These are phyloP conservation scores for Trichosporon asahii DNA, from an alignment of 1,284 basidiomycete species.

Conservation along the genomic window DNA sequence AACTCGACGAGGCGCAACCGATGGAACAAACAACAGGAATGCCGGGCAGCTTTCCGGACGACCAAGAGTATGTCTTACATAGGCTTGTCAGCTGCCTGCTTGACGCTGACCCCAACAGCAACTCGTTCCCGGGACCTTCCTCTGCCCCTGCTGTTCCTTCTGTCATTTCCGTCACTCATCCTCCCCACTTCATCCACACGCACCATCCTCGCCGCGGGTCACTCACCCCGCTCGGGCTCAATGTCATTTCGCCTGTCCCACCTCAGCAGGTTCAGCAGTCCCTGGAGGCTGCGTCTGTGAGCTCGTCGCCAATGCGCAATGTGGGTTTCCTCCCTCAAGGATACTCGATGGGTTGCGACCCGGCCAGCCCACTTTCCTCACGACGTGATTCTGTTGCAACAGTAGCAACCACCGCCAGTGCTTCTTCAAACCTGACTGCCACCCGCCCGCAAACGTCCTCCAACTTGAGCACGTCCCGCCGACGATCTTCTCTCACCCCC, in stretches of 20 bases:
- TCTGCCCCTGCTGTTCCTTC: slow-evolving; percentile 48
- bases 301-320: slow-evolving; percentile 28
- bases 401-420: slow-evolving; percentile 25
- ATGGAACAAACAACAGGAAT: not conserved
- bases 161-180: slow-evolving; percentile 45
- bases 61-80: not conserved
- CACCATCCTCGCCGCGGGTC: slow-evolving; percentile 50
- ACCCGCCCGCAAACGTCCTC: slow-evolving; percentile 33
- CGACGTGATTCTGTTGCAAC: slow-evolving; percentile 29
- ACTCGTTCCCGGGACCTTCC: slow-evolving; percentile 31
- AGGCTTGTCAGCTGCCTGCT: not conserved
- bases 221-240: slow-evolving; percentile 48
- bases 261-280: slow-evolving; percentile 25
- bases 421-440: slow-evolving; percentile 39
- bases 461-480: slow-evolving; percentile 31
- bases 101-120: not conserved
- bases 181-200: slow-evolving; percentile 51
- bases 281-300: slow-evolving; percentile 10
- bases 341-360: slow-evolving; percentile 10
- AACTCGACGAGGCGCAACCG: not conserved
- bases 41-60: slow-evolving; percentile 4
- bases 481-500: slow-evolving; percentile 43
- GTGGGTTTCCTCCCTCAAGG: slow-evolving; percentile 33
- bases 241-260: slow-evolving; percentile 49
- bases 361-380: slow-evolving; percentile 10